Evolutionary conservation across 441 rosid species (phyloP), one percentile per base, ranked within the genome.

Genomic region (Pelargonium cotyledonis): DNA sequence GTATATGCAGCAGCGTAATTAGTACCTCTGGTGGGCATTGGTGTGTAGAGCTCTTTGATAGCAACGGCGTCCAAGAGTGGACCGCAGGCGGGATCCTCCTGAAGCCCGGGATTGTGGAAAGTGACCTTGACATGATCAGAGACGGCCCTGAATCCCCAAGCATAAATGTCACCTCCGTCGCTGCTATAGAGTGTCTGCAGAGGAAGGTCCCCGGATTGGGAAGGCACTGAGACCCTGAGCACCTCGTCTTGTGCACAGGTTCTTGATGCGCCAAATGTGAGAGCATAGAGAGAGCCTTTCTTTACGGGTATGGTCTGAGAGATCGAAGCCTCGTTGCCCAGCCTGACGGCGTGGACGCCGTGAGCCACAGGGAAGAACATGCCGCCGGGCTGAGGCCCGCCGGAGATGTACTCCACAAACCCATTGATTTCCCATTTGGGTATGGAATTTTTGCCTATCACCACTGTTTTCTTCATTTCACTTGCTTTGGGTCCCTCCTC

Each of bases 321-420:
- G 74, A 91, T 88, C 2, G 91, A 78, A 12, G 99, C 99, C 65
- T 91, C 95, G 63, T 94, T 94, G 4, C 98, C 98, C 9, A 94
- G 88, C 79, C 96, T 87, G 5, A 94, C 89, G 0, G 98, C 98
- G 73, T 94, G 98, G 51, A 88, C 85, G 4, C 98, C 98, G 55
- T 89, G 98, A 72, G 96, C 88, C 23, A 94, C 98, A 0, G 92
- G 77, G 21, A 91, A 91, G 68, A 55, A 91, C 96, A 91, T 84
- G 38, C 99, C 99, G n/a, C 98, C 96, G 0, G 95, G 92, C 63
- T 94, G 99, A 14, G 97, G 97, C 68, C 97, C 99, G 15, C 92
- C 94, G 18, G 88, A 72, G 69, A 94, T 94, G 88, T 88, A 94
- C 74, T 94, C 99, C 18, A 94, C 96, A 5, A 83, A 60, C 53